Evolutionary conservation across 2,329 filamentous ascomycete species (phyloP).

Genomic region (Cercospora brassicicola): DNA sequence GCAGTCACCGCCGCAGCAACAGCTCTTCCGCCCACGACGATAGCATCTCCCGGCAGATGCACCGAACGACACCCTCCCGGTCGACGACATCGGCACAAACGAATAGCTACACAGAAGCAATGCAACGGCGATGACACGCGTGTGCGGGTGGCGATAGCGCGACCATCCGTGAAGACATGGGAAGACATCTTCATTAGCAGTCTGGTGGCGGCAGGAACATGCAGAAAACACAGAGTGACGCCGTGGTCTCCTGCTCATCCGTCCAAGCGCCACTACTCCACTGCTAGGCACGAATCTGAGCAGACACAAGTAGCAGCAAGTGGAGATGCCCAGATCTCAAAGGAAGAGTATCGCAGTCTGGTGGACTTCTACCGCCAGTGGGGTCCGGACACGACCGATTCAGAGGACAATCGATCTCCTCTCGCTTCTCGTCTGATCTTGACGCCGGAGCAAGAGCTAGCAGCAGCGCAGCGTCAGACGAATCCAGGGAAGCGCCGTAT

Average conservation of each 20-base stretch:
- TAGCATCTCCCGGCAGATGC: conserved; percentile 3
- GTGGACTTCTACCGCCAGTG: conserved; percentile 48
- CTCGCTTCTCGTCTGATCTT: conserved; percentile 37
- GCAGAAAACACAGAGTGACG: conserved; percentile 46
- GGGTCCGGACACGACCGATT: conserved; percentile 10
- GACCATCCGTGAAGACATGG: conserved; percentile 39
- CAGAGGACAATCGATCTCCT: conserved; percentile 12
- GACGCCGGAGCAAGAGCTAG: conserved; percentile 32
- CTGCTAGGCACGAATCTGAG: not conserved
- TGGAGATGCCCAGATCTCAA: conserved; percentile 37
- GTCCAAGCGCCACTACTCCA: not conserved
- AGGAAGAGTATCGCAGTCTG: conserved; percentile 49
- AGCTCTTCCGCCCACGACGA: conserved; percentile 12
- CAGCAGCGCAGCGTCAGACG: conserved; percentile 10
- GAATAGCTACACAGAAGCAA: conserved; percentile 9
- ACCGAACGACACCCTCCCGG: not conserved
- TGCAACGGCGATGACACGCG: conserved; percentile 23
- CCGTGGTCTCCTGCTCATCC: not conserved
- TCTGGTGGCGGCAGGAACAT: conserved; percentile 55
- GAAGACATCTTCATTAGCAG: conserved; percentile 57
- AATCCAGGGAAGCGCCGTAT: conserved; percentile 17
- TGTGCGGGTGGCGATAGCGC: not conserved
- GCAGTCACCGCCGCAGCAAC: conserved; percentile 25
- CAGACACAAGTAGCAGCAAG: not conserved
- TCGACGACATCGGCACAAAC: not conserved